Base-by-base conservation (phyloP, 2,329 filamentous ascomycete genomes). In the Paraphaeosphaeria minitans region DNA sequence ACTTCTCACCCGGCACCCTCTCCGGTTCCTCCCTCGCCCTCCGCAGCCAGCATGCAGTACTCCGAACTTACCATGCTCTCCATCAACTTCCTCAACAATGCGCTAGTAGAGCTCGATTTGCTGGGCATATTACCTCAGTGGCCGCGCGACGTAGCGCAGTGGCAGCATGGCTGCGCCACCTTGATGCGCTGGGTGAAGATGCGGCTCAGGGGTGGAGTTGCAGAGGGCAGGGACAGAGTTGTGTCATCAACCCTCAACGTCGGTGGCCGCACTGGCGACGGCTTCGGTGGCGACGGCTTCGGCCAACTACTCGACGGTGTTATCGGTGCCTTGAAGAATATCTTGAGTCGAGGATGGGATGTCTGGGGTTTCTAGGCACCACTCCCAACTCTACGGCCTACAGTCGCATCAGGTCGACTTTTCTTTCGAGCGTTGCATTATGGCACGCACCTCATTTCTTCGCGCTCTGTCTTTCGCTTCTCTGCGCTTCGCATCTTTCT, bases 111-210 rank as follows among this genome's bases (percentile, higher is more conserved):
- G 4, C 55, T 70, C 12, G 56, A 57, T 3, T 54, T 66, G 2
- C 54, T 66, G 8, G 58, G 62, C 14, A 56, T 65, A 10, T 41
- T 61, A 3, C 50, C 60, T 0, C 65, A 67, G 9, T 64, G 62
- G 60, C 65, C 65, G n/a, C 51, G 57, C 3, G 64, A 73, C 29
- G 41, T 71, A 7, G 45, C 49, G 0, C 61, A 68, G 16, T 71
- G 70, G 57, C 69, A 74, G 50, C 63, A 64, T 4, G 73, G 74
- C 41, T 73, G 70, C 29, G 59, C 56, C 7, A 71, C 69, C 19
- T 49, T 75, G 24, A 62, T 75, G 13, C 67, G 70, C 7, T 77
- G 73, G 73, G 66, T 70, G 1, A 75, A 75, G 54, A 67, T 72
- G 49, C 62, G 66, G 2, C 55, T 76, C 1, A 68, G 67, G 16